Percentiles rank a stretch among this genome's conserved stretches.
These are phyloP conservation scores for Carex cristatella DNA, from an alignment of 176 grass and related monocot species.

Conservation along the genomic window DNA sequence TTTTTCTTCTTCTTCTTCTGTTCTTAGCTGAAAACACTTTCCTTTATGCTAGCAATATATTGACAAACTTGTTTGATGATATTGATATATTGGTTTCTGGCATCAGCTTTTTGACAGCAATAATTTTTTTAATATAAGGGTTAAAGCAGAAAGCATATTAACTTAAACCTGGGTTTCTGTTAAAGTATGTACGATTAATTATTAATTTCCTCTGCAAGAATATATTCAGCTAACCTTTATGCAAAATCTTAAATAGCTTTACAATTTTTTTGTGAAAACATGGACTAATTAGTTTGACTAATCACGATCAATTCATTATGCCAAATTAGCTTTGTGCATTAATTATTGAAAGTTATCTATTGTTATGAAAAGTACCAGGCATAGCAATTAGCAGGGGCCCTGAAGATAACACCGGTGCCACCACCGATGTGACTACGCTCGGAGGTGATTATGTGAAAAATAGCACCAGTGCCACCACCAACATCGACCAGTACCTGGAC, in stretches of 20 bases:
- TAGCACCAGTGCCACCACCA: slow-evolving; percentile 72
- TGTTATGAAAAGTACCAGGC: slow-evolving; percentile 7
- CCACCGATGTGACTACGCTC: slow-evolving; percentile 30
- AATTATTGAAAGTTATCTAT: background rate
- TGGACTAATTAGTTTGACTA: background rate
- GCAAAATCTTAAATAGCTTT: background rate
- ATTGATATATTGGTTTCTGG: too few species aligned
- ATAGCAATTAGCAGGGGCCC: slow-evolving; percentile 41
- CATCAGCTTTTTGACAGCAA: too few species aligned
- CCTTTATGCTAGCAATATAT: too few species aligned
- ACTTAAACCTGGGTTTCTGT: background rate
- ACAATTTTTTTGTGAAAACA: too few species aligned
- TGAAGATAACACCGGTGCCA: slow-evolving; percentile 68
- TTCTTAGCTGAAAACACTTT: too few species aligned
- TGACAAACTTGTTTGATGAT: too few species aligned
- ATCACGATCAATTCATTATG: background rate
- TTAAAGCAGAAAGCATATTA: too few species aligned
- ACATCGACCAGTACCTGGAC: slow-evolving; percentile 46
- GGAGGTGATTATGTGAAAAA: slow-evolving; percentile 45
- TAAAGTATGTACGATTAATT: background rate
- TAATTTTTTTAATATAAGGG: too few species aligned
- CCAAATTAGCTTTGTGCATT: background rate
- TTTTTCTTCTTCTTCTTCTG: too few species aligned
- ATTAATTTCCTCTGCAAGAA: background rate
- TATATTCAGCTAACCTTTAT: slow-evolving; percentile 37